Conservation (phyloP, 306 rosid genomes). For the Castanospermum australe region DNA sequence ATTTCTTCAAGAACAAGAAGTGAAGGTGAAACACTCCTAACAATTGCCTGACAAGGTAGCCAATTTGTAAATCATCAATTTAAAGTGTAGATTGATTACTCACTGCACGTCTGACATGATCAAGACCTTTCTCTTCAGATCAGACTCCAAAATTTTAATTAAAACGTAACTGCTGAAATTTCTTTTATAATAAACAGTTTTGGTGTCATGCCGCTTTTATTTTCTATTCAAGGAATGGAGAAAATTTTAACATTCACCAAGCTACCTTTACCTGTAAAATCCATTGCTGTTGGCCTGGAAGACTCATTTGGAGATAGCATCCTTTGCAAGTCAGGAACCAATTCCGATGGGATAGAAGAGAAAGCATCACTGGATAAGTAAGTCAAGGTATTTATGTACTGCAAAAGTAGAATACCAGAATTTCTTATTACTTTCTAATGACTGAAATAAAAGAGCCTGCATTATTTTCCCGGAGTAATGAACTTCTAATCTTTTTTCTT, state of each 20-base stretch:
- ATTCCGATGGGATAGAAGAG: slow-evolving; percentile 78
- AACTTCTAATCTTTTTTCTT: background rate
- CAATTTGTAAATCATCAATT: background rate
- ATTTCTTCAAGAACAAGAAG: background rate
- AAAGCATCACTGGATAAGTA: slow-evolving; percentile 91
- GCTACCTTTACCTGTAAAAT: slow-evolving; percentile 72
- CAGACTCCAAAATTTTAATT: background rate
- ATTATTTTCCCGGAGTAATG: background rate
- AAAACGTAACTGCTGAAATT: background rate
- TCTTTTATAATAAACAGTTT: background rate
- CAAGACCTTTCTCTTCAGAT: background rate
- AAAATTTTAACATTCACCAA: slow-evolving; percentile 7
- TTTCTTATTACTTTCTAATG: slow-evolving; percentile 21
- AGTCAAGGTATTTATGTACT: slow-evolving; percentile 92
- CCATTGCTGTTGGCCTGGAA: slow-evolving; percentile 80
- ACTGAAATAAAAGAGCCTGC: slow-evolving; percentile 19
- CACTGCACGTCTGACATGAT: background rate
- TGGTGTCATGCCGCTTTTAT: background rate
- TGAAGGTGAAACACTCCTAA: background rate
- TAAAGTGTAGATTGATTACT: background rate
- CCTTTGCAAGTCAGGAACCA: slow-evolving; percentile 89
- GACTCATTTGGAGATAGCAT: slow-evolving; percentile 91
- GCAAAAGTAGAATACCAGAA: slow-evolving; percentile 45
- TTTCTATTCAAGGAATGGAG: slow-evolving; percentile 15
- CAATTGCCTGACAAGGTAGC: background rate